Percentiles rank a stretch among this genome's conserved stretches.
These are phyloP conservation scores for Cutaneotrichosporon sp. DNA, from an alignment of 1,284 basidiomycete genomes.

Conservation along the genomic window DNA sequence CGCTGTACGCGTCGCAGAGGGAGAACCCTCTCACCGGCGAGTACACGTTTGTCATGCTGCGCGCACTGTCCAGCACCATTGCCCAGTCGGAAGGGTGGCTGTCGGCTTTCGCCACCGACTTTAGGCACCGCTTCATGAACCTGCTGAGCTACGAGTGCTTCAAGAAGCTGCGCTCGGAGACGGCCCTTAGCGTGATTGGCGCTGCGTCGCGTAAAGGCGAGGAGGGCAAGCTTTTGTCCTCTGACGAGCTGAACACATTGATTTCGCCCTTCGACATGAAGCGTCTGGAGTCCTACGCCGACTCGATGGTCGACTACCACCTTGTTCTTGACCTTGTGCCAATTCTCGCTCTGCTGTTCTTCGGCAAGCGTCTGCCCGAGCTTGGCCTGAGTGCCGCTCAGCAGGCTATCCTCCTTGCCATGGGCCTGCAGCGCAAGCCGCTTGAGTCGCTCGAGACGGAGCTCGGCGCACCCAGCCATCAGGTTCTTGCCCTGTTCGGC, in stretches of 20 bases:
- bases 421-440: slow-evolving; percentile 86
- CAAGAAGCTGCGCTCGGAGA: slow-evolving; percentile 82
- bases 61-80: slow-evolving; percentile 59
- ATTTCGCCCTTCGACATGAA: slow-evolving; percentile 93
- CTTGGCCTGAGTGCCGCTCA: slow-evolving; percentile 75
- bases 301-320: slow-evolving; percentile 94
- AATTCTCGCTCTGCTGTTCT: slow-evolving; percentile 71
- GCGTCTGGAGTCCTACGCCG: slow-evolving; percentile 89
- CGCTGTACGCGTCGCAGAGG: slow-evolving; percentile 89
- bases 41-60: slow-evolving; percentile 91
- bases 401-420: slow-evolving; percentile 76
- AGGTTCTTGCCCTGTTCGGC: slow-evolving; percentile 83
- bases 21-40: slow-evolving; percentile 94
- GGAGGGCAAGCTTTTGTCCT: slow-evolving; percentile 48
- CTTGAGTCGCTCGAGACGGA: slow-evolving; percentile 89
- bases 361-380: slow-evolving; percentile 64
- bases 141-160: slow-evolving; percentile 85
- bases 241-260: slow-evolving; percentile 65
- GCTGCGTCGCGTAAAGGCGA: slow-evolving; percentile 57
- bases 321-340: slow-evolving; percentile 91
- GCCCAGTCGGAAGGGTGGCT: slow-evolving; percentile 66
- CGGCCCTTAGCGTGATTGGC: slow-evolving; percentile 81
- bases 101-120: slow-evolving; percentile 85
- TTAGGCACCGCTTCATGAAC: slow-evolving; percentile 81
- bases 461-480: slow-evolving; percentile 61